These are phyloP conservation scores for Picochlorum sp. DNA, from an alignment of 139 green algal genomes.

Conservation along the genomic window DNA sequence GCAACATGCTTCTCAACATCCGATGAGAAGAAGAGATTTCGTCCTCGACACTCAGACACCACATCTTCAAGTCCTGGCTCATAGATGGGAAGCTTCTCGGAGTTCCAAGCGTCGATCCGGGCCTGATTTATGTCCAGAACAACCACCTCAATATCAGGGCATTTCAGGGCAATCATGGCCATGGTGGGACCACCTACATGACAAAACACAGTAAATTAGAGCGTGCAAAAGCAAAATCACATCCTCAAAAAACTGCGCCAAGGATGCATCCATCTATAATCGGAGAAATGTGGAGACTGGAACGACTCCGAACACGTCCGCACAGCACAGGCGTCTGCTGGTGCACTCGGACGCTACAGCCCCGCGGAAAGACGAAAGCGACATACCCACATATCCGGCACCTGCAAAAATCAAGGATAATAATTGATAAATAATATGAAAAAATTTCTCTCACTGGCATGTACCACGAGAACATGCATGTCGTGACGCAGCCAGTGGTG, in stretches of 20 bases:
- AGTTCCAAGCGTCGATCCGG: conserved; percentile 91
- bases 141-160: conserved; percentile 86
- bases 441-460: background rate
- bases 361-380: too few relatives aligned
- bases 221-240: too few relatives aligned
- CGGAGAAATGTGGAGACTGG: too few relatives aligned
- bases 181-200: conserved; percentile 51
- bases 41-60: conserved; percentile 59
- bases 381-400: background rate
- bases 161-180: conserved; percentile 89
- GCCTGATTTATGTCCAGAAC: conserved; percentile 87
- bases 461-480: background rate
- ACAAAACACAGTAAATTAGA: too few relatives aligned
- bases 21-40: conserved; percentile 96
- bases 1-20: conserved; percentile 86
- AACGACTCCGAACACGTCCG: too few relatives aligned
- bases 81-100: conserved; percentile 94
- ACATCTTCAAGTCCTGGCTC: conserved; percentile 94
- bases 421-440: background rate
- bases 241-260: too few relatives aligned
- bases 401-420: background rate
- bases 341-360: too few relatives aligned
- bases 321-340: too few relatives aligned
- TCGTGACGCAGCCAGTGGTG: background rate
- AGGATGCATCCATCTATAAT: too few relatives aligned